Base-by-base conservation (phyloP, 495 filamentous ascomycete species). In the Aspergillus ostianus region DNA sequence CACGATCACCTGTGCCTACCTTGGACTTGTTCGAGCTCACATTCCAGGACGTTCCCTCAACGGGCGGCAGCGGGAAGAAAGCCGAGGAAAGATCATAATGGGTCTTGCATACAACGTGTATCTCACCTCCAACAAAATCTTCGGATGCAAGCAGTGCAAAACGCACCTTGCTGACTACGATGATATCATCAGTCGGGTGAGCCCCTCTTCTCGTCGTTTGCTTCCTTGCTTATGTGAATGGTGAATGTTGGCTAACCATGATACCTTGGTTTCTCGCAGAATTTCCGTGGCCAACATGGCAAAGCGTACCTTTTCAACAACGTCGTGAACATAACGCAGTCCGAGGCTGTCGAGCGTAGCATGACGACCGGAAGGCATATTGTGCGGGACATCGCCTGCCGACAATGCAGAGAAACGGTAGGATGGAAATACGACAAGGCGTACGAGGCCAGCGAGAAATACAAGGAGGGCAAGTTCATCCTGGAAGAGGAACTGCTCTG, bases 381-480 rank as follows among this genome's bases (percentile, higher is more conserved):
- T 36, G 94, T 98, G 47, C 87, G 95, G 51, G 94, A 98, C 73
- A 97, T 98, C 66, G 73, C 73, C 46, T 98, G 94, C 77, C 80
- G 87, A 54, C 88, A 93, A 75, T 98, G 94, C 85, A 87, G 87
- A 64, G 87, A 90, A 70, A 90, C 87, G 51, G 94, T 98, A 55
- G 94, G 94, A 23, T 98, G 94, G 94, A 98, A 96, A 77, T 98
- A 98, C 77, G 94, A 98, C 74, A 95, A 95, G 76, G 94, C 94
- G 29, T 97, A 87, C 68, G 94, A 98, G 82, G 66, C 75, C 49
- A 84, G 78, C 58, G 93, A 98, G 83, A 96, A 96, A 78, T 98
- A 98, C 76, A 98, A 98, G 79, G 94, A 98, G 78, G 92, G 91
- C 46, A 97, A 97, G 76, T 98, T 89, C 70, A 98, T 98, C 55